Evolutionary conservation across 352 stramenopile species (phyloP), one percentile per base, ranked within the genome.

Genomic region (Phytophthora vignae): DNA sequence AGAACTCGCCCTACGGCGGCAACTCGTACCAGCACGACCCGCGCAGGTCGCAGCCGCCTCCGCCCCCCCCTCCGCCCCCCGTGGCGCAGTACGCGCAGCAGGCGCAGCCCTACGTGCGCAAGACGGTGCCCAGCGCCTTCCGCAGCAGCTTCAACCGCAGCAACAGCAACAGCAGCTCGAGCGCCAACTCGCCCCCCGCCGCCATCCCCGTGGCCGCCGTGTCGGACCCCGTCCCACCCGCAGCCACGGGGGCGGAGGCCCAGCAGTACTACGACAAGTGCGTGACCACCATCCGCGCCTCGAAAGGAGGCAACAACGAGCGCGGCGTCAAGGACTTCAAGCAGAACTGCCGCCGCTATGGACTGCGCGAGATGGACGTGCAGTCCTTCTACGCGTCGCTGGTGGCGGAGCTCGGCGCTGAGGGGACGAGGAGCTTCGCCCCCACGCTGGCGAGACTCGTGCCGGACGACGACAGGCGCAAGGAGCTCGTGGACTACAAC

Each of bases 241-340:
- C 84, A 3, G 82, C 84, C 0, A 85, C 84, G 0, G 86, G 84
- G 0, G 63, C 36, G 0, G 84, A 93, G 54, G 86, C 84, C 0
- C 84, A 91, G 60, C 61, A 84, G 27, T 68, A 73, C 25, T 91
- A 91, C 54, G 83, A 90, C 49, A 29, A 57, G 21, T 93, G 85
- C 68, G 79, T 93, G 42, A 67, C 65, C 40, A 90, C 83, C 14
- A 91, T 92, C 54, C 78, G 83, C 55, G 76, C 66, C 2, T 77
- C 83, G 0, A 73, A 71, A 12, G 85, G 82, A 0, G 83, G 82
- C 10, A 77, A 77, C 55, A 92, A 90, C 61, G 84, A 92, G 42
- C 60, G 64, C 10, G 82, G 78, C 15, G 85, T 90, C 8, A 84
- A 85, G 63, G 58, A 73, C 6, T 92, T 92, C 61, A 90, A 90